A percentile compares a stretch with the other conserved stretches of the same genome.
Evolutionary conservation across 331 rosid species (phyloP).

Genomic region (Prunus yedoensis): DNA sequence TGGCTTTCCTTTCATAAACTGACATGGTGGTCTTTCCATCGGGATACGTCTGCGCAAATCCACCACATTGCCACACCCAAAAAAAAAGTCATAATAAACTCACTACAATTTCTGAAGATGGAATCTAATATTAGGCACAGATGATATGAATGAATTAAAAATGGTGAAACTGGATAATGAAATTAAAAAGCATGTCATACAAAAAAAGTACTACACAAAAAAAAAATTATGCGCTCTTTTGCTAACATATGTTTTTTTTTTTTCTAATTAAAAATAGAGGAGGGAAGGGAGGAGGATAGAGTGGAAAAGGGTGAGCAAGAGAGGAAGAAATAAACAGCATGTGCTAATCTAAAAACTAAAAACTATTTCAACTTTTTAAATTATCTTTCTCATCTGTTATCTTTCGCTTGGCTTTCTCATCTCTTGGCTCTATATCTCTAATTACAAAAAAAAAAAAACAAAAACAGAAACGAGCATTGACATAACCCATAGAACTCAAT

Average conservation of each 20-base stretch:
- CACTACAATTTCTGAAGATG: conserved; percentile 19
- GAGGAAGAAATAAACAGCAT: neutral
- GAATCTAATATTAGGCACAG: conserved; percentile 2
- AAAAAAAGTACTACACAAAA: neutral
- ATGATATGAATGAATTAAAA: conserved; percentile 2
- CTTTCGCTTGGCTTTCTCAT: neutral
- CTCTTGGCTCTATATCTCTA: neutral
- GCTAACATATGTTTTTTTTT: too few species aligned
- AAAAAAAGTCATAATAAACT: conserved; percentile 8
- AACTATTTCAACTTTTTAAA: neutral
- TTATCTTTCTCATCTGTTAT: neutral
- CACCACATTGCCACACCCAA: conserved; percentile 27
- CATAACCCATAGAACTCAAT: neutral
- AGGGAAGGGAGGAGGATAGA: neutral
- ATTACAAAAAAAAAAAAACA: neutral
- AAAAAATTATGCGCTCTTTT: too few species aligned
- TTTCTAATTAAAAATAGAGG: neutral
- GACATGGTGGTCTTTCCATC: conserved; percentile 85
- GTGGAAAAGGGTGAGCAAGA: too few species aligned
- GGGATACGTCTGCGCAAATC: conserved; percentile 62
- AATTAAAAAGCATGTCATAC: neutral
- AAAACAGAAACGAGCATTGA: neutral
- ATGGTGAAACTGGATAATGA: neutral
- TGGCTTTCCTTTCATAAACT: conserved; percentile 83
- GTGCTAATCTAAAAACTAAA: neutral